Evolutionary conservation across 1,284 basidiomycete species (phyloP), one percentile per base, ranked within the genome.

Genomic region (Irpex sp.): DNA sequence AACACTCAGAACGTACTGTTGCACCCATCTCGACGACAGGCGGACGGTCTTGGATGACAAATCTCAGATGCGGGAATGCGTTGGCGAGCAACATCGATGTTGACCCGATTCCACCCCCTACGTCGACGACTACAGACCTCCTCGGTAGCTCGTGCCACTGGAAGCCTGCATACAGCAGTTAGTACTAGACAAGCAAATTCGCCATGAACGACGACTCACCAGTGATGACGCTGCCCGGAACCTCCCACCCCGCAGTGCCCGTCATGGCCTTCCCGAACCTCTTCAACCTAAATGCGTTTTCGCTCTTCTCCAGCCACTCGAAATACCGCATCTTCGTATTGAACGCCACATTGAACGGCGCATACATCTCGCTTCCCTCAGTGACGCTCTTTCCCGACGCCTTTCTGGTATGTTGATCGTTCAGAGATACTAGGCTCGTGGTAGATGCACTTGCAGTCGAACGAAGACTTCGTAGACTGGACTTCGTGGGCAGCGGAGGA

Each of bases 41-140:
- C 13, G 80, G 78, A 36, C 86, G 78, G 70, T 91, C 90, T 68
- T 92, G 90, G n/a, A 92, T 78, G 19, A 90, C 74, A 68, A 90
- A 90, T 59, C 77, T 78, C 47, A 89, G 68, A 4, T 78, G 78
- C 2, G 78, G 71, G 62, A 86, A 86, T 1, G 83, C 79, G 51
- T 81, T 81, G 17, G 85, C 87, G 19, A 92, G 81, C 50, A 84
- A 66, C 83, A 92, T 85, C 19, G 81, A 84, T 0, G 87, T 86
- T n/a, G 85, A 86, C 7, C 90, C 90, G 51, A 90, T 88, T 0
- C 90, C 89, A 5, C 89, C 89, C 0, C 90, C 90, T 1, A 92
- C 89, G 66, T 92, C 90, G 2, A 92, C 86, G 33, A 92, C 75
- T 6, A 83, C 73, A 49, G 85, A 83, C 1, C 81, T 81, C n/a